Percentiles rank a stretch among this genome's conserved stretches.
phyloP scores from a whole-genome alignment of 148 eudicot genomes.

The Cornus suecica region DNA sequence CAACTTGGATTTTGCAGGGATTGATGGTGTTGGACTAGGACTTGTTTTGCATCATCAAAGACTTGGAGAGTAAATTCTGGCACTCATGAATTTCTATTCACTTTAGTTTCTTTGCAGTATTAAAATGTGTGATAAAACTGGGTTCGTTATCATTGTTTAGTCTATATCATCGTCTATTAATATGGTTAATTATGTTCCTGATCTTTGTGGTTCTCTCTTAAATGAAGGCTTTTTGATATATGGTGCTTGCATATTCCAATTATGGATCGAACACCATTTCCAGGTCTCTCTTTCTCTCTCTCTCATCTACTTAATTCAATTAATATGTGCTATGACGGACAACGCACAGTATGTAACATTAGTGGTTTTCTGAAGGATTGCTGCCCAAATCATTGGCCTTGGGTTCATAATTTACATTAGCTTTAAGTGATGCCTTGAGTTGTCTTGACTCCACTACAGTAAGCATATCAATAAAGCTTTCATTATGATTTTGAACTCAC shows the following conservation, averaged over 20 bases:
- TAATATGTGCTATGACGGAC: neutral
- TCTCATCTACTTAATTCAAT: neutral
- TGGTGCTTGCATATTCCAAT: constrained; percentile 73
- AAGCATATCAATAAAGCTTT: neutral
- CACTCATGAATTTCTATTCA: neutral
- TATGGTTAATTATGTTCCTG: neutral
- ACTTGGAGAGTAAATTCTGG: constrained; percentile 47
- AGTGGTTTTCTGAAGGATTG: neutral
- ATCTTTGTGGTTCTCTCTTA: neutral
- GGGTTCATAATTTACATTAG: neutral
- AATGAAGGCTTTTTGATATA: constrained; percentile 57
- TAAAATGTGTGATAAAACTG: no score
- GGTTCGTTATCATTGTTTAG: neutral
- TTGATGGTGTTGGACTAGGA: constrained; percentile 66
- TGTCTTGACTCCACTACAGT: neutral
- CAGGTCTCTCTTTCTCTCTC: constrained; percentile 34
- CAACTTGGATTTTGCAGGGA: constrained; percentile 33
- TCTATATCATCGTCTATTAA: neutral
- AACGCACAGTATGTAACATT: neutral
- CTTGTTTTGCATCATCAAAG: constrained; percentile 57
- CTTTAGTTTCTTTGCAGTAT: neutral
- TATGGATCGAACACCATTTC: constrained; percentile 54
- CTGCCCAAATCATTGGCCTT: neutral
- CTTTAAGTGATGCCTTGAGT: constrained; percentile 1
- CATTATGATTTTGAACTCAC: neutral